Evolutionary conservation across 1,284 basidiomycete genomes (phyloP), one percentile per base, ranked within the genome.

Genomic region (Athelia psychrophila): DNA sequence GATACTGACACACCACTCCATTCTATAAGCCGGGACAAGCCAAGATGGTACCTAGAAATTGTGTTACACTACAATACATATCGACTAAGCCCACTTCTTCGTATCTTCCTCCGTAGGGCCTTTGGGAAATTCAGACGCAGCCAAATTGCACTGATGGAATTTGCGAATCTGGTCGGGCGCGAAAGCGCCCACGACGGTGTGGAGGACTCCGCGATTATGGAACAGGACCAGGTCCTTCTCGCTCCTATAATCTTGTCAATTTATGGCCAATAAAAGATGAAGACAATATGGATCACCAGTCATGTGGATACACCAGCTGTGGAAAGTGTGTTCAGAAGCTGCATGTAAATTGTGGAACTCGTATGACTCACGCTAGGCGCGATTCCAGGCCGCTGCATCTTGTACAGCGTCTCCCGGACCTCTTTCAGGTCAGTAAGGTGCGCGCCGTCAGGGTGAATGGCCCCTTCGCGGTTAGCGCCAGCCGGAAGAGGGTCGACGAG

Each of bases 91-190:
- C 69, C 78, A 90, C 58, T 71, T 73, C 70, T 75, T 72, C 20
- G 88, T 69, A 64, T 91, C 88, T 52, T 82, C 81, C 19, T 68
- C 70, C 49, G 69, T 74, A 0, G 88, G 89, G 2, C 89, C 88
- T 20, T 64, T 64, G 0, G 88, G 88, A 51, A 86, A 84, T 49
- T 80, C 80, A 50, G 84, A 87, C 5, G 86, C 87, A 13, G 89
- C 89, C 33, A 93, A 76, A 66, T 92, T 91, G 70, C 89, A 92
- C 70, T 90, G 88, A 64, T 91, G 87, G 74, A 91, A 91, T 42
- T 83, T 84, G 20, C 89, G 77, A 13, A 92, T 79, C 67, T 90
- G 80, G 49, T 89, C 84, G 20, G 72, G 72, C 47, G 66, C 76
- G 67, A 93, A 89, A 2, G 86, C 82, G 18, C 91, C 90, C 12